These are phyloP conservation scores for Lentithecium fluviatile DNA, from an alignment of 495 filamentous ascomycete species.

Conservation along the genomic window DNA sequence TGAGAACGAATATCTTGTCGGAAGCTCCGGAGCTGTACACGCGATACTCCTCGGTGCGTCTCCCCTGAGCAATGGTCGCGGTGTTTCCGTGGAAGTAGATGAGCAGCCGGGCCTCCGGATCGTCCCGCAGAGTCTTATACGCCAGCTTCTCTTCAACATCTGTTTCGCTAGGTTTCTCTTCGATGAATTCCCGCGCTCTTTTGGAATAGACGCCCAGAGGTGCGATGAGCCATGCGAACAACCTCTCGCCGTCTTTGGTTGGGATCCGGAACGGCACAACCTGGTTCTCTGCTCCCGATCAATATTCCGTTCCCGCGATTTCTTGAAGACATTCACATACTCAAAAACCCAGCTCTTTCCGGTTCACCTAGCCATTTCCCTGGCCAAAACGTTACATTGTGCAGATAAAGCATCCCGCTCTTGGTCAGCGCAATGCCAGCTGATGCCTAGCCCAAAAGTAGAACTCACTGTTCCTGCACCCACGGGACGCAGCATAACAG, in stretches of 20 bases:
- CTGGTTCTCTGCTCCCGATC: conserved; percentile 55
- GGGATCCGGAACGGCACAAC: conserved; percentile 64
- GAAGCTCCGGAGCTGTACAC: conserved; percentile 57
- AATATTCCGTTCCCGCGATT: conserved; percentile 74
- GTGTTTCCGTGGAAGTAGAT: conserved; percentile 52
- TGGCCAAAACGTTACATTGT: conserved; percentile 27
- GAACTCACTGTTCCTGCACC: conserved; percentile 60
- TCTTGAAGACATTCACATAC: conserved; percentile 67
- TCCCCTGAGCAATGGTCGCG: conserved; percentile 63
- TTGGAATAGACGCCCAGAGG: conserved; percentile 62
- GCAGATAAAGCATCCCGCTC: conserved; percentile 41
- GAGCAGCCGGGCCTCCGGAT: conserved; percentile 60
- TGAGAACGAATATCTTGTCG: conserved; percentile 59
- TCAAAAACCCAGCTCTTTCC: conserved; percentile 47
- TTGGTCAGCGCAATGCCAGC: conserved; percentile 57
- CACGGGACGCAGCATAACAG: conserved; percentile 41
- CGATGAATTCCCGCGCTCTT: conserved; percentile 53
- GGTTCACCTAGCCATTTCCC: conserved; percentile 31
- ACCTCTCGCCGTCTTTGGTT: conserved; percentile 54
- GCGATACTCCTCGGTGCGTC: conserved; percentile 62
- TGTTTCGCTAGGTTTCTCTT: conserved; percentile 50
- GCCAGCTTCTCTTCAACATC: conserved; percentile 56
- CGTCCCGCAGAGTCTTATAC: conserved; percentile 61
- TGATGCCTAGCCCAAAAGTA: conserved; percentile 71
- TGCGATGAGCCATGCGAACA: conserved; percentile 73